Evolutionary conservation across 2,329 filamentous ascomycete species (phyloP).

Genomic region (Talaromyces piceae): DNA sequence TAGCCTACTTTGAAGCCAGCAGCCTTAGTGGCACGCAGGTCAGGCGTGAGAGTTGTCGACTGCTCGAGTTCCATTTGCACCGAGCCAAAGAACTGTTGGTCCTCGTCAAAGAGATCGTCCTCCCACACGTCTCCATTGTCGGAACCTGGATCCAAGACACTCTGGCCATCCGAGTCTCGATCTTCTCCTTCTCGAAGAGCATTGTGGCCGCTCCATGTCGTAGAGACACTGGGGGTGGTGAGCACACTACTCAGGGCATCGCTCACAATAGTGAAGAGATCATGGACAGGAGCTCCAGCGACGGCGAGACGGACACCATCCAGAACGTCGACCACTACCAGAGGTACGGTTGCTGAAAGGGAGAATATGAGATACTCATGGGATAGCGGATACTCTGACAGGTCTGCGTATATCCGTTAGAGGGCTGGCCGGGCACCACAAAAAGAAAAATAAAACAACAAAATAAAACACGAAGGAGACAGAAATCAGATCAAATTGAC

Average conservation of each 20-base stretch:
- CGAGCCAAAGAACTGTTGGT: constrained; percentile 11
- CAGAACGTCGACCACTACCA: constrained; percentile 30
- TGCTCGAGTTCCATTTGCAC: not conserved
- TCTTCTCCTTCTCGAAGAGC: not conserved
- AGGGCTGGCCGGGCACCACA: constrained; percentile 7
- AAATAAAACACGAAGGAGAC: too few species aligned
- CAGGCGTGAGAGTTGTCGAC: constrained; percentile 43
- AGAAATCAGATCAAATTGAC: too few species aligned
- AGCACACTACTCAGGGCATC: constrained; percentile 25
- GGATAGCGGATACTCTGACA: constrained; percentile 52
- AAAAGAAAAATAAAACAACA: too few species aligned
- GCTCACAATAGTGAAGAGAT: constrained; percentile 44
- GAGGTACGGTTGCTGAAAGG: constrained; percentile 34
- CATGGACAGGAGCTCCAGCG: constrained; percentile 38
- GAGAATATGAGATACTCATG: constrained; percentile 54
- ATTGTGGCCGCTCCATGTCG: not conserved
- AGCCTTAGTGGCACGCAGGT: constrained; percentile 54
- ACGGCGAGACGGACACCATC: constrained; percentile 39
- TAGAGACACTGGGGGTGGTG: constrained; percentile 8
- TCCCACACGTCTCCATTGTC: constrained; percentile 12
- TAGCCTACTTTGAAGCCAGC: constrained; percentile 66
- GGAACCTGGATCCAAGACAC: constrained; percentile 3
- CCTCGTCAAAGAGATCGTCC: constrained; percentile 11
- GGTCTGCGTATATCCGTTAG: constrained; percentile 33
- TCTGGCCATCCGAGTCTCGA: not conserved